Evolutionary conservation across 129 eudicot genomes (phyloP).

Genomic region (Chrysanthemum lavandulifolium): DNA sequence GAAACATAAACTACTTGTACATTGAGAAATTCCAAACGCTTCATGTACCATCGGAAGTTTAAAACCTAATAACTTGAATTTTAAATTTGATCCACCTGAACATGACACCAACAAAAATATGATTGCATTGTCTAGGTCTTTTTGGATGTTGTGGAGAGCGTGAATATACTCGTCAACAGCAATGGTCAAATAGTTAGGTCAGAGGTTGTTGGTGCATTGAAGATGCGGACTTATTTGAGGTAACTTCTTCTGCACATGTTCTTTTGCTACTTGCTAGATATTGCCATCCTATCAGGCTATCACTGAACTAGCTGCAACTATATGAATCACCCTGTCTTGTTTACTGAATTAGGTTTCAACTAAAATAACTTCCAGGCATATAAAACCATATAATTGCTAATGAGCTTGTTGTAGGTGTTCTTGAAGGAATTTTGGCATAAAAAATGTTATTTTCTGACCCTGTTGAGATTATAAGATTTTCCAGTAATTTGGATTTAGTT

Average conservation of each 20-base stretch:
- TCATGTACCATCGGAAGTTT: no score
- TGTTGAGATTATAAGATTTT: slow-evolving; percentile 17
- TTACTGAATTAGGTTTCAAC: not conserved
- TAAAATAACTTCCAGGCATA: not conserved
- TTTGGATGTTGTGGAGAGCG: slow-evolving; percentile 99
- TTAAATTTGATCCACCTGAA: no score
- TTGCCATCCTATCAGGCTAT: not conserved
- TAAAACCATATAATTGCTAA: slow-evolving; percentile 2
- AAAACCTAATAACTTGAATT: not conserved
- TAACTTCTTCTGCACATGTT: slow-evolving; percentile 18
- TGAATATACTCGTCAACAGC: slow-evolving; percentile 92
- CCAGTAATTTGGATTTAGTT: not conserved
- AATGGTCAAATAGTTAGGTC: slow-evolving; percentile 95
- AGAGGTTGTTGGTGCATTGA: slow-evolving; percentile 96
- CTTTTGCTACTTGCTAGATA: not conserved
- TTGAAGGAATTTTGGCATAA: no score
- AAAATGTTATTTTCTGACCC: not conserved
- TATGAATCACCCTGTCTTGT: slow-evolving; percentile 3
- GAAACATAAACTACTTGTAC: no score
- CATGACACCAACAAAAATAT: no score
- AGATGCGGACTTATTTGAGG: slow-evolving; percentile 98
- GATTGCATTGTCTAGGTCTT: slow-evolving; percentile 59
- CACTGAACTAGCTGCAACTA: slow-evolving; percentile 13
- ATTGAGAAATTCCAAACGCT: no score
- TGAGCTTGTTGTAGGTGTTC: slow-evolving; percentile 9